Evolutionary conservation across 352 stramenopile species (phyloP).

Genomic region (Phytophthora pistaciae): DNA sequence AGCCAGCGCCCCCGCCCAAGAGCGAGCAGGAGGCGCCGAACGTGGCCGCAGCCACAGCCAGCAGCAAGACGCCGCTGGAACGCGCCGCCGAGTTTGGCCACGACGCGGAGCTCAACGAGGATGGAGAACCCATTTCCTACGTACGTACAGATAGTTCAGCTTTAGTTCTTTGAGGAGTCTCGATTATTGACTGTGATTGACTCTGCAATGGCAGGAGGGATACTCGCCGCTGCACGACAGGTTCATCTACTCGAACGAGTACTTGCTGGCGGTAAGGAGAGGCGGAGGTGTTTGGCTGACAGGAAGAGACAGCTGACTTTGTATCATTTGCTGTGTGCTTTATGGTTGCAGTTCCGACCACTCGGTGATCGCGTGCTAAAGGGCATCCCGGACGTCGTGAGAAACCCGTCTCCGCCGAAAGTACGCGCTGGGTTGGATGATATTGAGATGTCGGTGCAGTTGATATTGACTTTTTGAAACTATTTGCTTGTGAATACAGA

Average conservation of each 20-base stretch:
- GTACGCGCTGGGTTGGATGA: constrained; percentile 24
- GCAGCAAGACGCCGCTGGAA: constrained; percentile 30
- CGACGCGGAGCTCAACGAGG: constrained; percentile 29
- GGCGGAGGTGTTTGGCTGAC: neutral
- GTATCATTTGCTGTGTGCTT: neutral
- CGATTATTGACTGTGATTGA: neutral
- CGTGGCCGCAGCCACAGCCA: neutral
- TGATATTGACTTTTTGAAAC: neutral
- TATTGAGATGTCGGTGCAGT: neutral
- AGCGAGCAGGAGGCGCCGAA: constrained; percentile 3
- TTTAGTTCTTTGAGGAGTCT: too few relatives aligned
- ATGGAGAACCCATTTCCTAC: constrained; percentile 44
- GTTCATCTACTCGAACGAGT: constrained; percentile 76
- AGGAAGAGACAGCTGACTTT: neutral
- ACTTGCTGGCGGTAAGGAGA: constrained; percentile 51
- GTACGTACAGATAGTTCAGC: constrained; percentile 16
- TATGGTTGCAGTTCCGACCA: constrained; percentile 54
- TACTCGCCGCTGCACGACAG: constrained; percentile 46
- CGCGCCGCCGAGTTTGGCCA: constrained; percentile 19
- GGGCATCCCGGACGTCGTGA: constrained; percentile 57
- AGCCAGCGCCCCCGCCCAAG: constrained; percentile 12
- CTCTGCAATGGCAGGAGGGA: constrained; percentile 24
- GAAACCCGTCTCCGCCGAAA: constrained; percentile 45
- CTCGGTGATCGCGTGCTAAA: constrained; percentile 56
- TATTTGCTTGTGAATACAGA: constrained; percentile 29